Evolutionary conservation across 352 stramenopile species (phyloP).

Genomic region (Hyaloperonospora arabidopsidis): DNA sequence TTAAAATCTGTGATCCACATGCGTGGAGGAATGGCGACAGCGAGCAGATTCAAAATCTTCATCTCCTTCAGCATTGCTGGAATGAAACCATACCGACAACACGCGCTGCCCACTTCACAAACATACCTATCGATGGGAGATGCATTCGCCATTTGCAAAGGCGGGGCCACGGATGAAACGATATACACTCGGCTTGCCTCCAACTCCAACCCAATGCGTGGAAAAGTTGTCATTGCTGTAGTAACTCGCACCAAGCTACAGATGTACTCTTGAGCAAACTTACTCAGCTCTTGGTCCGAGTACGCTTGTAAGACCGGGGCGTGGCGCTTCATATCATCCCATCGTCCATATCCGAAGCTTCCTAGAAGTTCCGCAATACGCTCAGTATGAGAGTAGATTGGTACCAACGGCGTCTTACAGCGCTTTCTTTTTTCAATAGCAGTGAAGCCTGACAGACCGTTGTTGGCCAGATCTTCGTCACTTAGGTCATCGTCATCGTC

Average conservation of each 20-base stretch:
- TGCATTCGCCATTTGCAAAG: slow-evolving; percentile 16
- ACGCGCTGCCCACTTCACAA: slow-evolving; percentile 28
- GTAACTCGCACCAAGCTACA: slow-evolving; percentile 41
- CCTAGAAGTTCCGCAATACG: slow-evolving; percentile 43
- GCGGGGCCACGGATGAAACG: slow-evolving; percentile 10
- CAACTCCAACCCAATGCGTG: slow-evolving; percentile 26
- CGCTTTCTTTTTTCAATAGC: slow-evolving; percentile 30
- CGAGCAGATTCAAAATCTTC: slow-evolving; percentile 20
- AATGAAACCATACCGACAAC: slow-evolving; percentile 41
- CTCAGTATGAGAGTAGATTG: slow-evolving; percentile 37
- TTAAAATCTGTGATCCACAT: slow-evolving; percentile 30
- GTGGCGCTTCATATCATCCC: slow-evolving; percentile 52
- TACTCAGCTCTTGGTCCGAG: slow-evolving; percentile 31
- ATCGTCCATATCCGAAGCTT: slow-evolving; percentile 77
- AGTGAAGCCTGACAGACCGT: slow-evolving; percentile 28
- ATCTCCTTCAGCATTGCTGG: slow-evolving; percentile 41
- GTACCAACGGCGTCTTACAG: slow-evolving; percentile 20
- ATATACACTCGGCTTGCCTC: slow-evolving; percentile 28
- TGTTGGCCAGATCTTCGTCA: slow-evolving; percentile 35
- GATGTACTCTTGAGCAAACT: slow-evolving; percentile 46
- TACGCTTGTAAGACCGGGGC: slow-evolving; percentile 34
- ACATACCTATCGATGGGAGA: slow-evolving; percentile 33
- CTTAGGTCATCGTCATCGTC: slow-evolving; percentile 51
- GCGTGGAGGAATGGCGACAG: slow-evolving; percentile 20
- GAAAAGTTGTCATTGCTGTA: slow-evolving; percentile 24